Evolutionary conservation across 1,139 yeast genomes (phyloP).

Genomic region (Yamadazyma dushanensis): DNA sequence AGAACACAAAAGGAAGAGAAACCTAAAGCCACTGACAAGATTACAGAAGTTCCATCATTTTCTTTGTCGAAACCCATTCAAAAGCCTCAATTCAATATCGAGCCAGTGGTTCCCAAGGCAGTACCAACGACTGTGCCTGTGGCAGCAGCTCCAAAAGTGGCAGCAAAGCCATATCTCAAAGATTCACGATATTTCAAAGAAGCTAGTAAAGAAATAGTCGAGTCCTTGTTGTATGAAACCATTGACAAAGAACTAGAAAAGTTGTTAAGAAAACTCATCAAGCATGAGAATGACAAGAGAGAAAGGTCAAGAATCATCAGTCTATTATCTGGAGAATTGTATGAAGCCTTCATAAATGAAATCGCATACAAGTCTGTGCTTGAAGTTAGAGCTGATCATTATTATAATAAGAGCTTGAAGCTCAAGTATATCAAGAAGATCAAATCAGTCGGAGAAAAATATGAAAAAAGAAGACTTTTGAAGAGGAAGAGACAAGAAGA

Average conservation of each 20-base stretch:
- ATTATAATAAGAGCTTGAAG: slow-evolving; percentile 26
- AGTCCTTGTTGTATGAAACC: slow-evolving; percentile 29
- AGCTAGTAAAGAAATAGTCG: slow-evolving; percentile 25
- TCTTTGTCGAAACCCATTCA: too few species aligned
- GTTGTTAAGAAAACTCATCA: slow-evolving; percentile 27
- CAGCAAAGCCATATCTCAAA: slow-evolving; percentile 2
- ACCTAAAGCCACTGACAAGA: too few species aligned
- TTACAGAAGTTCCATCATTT: too few species aligned
- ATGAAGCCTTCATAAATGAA: slow-evolving; percentile 61
- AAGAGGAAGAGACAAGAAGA: slow-evolving; percentile 39
- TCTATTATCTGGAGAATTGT: slow-evolving; percentile 48
- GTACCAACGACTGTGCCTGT: not conserved
- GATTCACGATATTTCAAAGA: slow-evolving; percentile 19
- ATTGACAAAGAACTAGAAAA: slow-evolving; percentile 29
- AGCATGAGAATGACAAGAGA: slow-evolving; percentile 19
- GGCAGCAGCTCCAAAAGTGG: not conserved
- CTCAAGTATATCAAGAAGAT: slow-evolving; percentile 25
- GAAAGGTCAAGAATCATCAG: slow-evolving; percentile 34
- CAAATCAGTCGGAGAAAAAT: slow-evolving; percentile 22
- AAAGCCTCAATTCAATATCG: not conserved
- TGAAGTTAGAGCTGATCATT: slow-evolving; percentile 41
- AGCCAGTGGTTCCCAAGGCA: not conserved
- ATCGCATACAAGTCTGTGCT: slow-evolving; percentile 42
- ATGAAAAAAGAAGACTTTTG: slow-evolving; percentile 23
- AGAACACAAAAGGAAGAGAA: too few species aligned